Evolutionary conservation across 2,329 filamentous ascomycete species (phyloP).

Genomic region (Phialophora tarda): DNA sequence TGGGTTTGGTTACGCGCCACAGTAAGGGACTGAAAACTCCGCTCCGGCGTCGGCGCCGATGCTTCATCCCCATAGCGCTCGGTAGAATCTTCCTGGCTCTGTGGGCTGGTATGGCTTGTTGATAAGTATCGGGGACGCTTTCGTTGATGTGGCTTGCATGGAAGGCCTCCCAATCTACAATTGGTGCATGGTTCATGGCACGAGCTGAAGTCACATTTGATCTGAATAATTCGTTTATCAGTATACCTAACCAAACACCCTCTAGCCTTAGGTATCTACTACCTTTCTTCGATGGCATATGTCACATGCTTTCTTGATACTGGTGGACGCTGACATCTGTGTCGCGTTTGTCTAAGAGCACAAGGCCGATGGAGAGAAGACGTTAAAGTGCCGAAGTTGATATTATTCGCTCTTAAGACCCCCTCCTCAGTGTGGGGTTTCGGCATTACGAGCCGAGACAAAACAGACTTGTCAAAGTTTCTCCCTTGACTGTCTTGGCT

Average conservation of each 20-base stretch:
- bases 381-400: too few relatives aligned
- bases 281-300: conserved; percentile 27
- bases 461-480: background rate
- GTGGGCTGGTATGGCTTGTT: background rate
- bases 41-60: too few relatives aligned
- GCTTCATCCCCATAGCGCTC: background rate
- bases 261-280: background rate
- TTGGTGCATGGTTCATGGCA: conserved; percentile 19
- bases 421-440: conserved; percentile 4
- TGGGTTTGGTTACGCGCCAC: too few relatives aligned
- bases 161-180: conserved; percentile 13
- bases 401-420: too few relatives aligned
- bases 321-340: conserved; percentile 8
- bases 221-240: background rate
- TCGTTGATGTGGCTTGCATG: conserved; percentile 20
- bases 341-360: background rate
- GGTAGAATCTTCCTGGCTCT: background rate
- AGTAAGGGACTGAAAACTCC: too few relatives aligned
- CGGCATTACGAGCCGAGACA: conserved; percentile 8
- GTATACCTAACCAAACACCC: background rate
- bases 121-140: conserved; percentile 22
- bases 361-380: too few relatives aligned
- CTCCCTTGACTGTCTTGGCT: background rate
- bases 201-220: conserved; percentile 21
- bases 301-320: conserved; percentile 18